Evolutionary conservation across 116 monocot genomes (phyloP).

Genomic region (Phalaenopsis hybrid): DNA sequence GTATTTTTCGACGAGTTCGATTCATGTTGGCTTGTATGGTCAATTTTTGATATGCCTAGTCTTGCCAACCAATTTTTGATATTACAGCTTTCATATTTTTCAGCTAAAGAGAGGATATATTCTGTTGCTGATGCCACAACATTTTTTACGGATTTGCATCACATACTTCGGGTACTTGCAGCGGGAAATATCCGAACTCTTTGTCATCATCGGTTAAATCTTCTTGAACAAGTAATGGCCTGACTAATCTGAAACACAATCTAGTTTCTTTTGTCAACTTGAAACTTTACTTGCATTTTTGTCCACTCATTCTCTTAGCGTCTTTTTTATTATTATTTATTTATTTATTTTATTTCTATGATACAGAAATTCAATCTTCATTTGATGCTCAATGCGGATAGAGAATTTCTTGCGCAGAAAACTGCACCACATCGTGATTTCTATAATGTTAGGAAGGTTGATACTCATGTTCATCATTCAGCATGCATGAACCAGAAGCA

Average conservation of each 20-base stretch:
- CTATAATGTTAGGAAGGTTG: constrained; percentile 99
- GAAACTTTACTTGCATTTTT: background rate
- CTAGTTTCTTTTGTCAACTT: background rate
- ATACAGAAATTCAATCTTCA: constrained; percentile 47
- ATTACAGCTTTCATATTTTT: constrained; percentile 1
- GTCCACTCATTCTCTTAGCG: background rate
- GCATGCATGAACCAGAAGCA: constrained; percentile 99
- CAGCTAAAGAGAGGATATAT: constrained; percentile 68
- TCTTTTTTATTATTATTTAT: background rate
- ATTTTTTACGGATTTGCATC: constrained; percentile 96
- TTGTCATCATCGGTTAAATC: constrained; percentile 82
- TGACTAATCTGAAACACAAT: background rate
- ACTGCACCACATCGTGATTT: constrained; percentile 99
- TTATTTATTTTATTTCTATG: background rate
- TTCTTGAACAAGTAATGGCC: constrained; percentile 83
- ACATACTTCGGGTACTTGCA: constrained; percentile 78
- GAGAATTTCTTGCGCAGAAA: constrained; percentile 98
- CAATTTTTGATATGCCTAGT: background rate
- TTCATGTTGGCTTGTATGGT: no score
- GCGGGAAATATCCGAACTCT: constrained; percentile 87
- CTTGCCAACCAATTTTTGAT: background rate
- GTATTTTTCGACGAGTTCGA: no score
- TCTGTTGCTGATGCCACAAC: constrained; percentile 92
- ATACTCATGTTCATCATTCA: constrained; percentile 99
- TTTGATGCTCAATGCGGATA: constrained; percentile 80